Base-by-base conservation (phyloP, 1,284 basidiomycete genomes). In the Malassezia pachydermatis region DNA sequence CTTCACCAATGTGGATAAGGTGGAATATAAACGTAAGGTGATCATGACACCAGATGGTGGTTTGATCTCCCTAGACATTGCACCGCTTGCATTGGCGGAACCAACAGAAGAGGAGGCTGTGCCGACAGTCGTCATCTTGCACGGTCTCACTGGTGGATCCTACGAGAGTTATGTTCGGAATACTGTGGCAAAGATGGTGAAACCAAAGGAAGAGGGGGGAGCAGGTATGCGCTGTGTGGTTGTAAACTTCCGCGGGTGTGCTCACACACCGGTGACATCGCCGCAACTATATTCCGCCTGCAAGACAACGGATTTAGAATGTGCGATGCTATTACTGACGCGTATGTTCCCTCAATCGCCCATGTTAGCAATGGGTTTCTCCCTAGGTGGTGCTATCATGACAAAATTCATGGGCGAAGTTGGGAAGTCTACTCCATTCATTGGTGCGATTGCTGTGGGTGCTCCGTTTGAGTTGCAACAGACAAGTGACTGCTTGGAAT, bases 391-490 rank as follows among this genome's bases (percentile, higher is more conserved):
- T 30, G 87, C 88, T 64, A 83, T 96, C 34, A 75, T 98, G 55
- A 84, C 86, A n/a, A 80, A 87, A 55, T 95, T 94, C 73, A 75
- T 92, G 41, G 88, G 86, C 5, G 83, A 94, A 72, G 84, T 90
- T 67, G 84, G 84, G 8, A 77, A 79, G n/a, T 65, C 76, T 8
- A 84, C 82, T 53, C 80, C 87, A n/a, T 74, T 98, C 16, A 50
- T 62, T 1, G 66, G 57, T 9, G 88, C 80, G 22, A 82, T 84
- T 70, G 81, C 81, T 17, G 75, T 96, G 23, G 89, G 80, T 28
- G 61, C 87, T 78, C 88, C 88, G 8, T 89, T 85, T 82, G 78
- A 88, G 68, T 74, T 87, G 33, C 51, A 62, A 19, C 45, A 45
- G 67, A 75, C 43, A 74, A 76, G 61, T 82, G 51, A 55, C 34